Conservation (phyloP, 2,329 filamentous ascomycete species). For the Exophiala xenobiotica region DNA sequence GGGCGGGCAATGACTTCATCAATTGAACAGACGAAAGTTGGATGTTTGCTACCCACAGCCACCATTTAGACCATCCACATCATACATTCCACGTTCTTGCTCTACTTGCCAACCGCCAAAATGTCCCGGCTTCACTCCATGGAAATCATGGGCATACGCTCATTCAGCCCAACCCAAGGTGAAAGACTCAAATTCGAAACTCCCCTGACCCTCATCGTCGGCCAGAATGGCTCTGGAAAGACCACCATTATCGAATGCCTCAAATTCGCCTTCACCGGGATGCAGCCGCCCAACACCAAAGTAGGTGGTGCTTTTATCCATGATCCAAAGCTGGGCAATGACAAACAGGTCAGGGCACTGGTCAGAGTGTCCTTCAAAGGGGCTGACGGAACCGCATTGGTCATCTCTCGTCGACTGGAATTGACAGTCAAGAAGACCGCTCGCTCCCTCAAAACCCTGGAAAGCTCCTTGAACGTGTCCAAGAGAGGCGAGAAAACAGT, state of each 20-base stretch:
- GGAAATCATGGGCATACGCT: slow-evolving; percentile 80
- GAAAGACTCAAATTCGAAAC: slow-evolving; percentile 86
- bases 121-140: slow-evolving; percentile 79
- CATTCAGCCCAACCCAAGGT: slow-evolving; percentile 72
- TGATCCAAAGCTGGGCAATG: slow-evolving; percentile 82
- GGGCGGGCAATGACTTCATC: too few species aligned
- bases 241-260: slow-evolving; percentile 99
- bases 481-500: slow-evolving; percentile 77
- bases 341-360: slow-evolving; percentile 86
- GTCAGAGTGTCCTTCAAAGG: slow-evolving; percentile 85
- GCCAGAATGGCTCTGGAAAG: slow-evolving; percentile 96
- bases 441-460: slow-evolving; percentile 77
- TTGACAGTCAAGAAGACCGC: slow-evolving; percentile 81
- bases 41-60: too few species aligned
- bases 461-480: slow-evolving; percentile 69
- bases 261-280: slow-evolving; percentile 95
- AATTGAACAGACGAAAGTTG: too few species aligned
- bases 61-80: too few species aligned
- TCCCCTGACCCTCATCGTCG: slow-evolving; percentile 92
- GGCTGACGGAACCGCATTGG: slow-evolving; percentile 74
- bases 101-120: too few species aligned
- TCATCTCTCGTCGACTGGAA: slow-evolving; percentile 79
- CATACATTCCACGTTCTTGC: too few species aligned
- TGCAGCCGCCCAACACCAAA: slow-evolving; percentile 84
- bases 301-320: slow-evolving; percentile 89